Evolutionary conservation across 495 filamentous ascomycete species (phyloP).

Genomic region (Penicillium diatomitis): DNA sequence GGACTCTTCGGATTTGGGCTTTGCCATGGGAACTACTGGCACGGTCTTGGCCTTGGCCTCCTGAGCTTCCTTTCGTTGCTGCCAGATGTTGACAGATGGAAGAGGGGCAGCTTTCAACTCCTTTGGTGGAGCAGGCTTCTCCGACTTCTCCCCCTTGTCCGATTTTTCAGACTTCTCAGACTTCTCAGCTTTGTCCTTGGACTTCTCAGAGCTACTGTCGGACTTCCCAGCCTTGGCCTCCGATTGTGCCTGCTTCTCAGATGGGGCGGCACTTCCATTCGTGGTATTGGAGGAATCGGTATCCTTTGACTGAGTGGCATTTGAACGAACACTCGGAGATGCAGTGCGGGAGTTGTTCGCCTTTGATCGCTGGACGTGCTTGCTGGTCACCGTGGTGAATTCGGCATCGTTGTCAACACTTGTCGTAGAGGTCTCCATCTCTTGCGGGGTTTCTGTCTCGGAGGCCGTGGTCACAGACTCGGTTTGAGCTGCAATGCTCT

Average conservation of each 20-base stretch:
- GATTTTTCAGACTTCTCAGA: slow-evolving; percentile 25
- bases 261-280: slow-evolving; percentile 53
- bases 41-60: slow-evolving; percentile 55
- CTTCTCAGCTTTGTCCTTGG: slow-evolving; percentile 29
- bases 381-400: slow-evolving; percentile 20
- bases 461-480: slow-evolving; percentile 12
- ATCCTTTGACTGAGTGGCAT: slow-evolving; percentile 59
- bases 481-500: slow-evolving; percentile 6
- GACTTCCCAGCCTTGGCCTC: slow-evolving; percentile 33
- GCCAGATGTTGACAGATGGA: slow-evolving; percentile 81
- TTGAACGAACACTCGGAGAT: slow-evolving; percentile 57
- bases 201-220: slow-evolving; percentile 19
- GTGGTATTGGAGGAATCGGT: slow-evolving; percentile 56
- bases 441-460: slow-evolving; percentile 18
- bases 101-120: slow-evolving; percentile 71
- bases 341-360: slow-evolving; percentile 47
- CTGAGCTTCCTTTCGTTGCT: slow-evolving; percentile 59
- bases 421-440: slow-evolving; percentile 19
- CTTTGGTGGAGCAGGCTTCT: slow-evolving; percentile 37
- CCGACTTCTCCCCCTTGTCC: slow-evolving; percentile 26
- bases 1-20: slow-evolving; percentile 32
- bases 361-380: slow-evolving; percentile 26
- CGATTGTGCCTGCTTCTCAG: slow-evolving; percentile 58
- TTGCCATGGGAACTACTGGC: slow-evolving; percentile 16
- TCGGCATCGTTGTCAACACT: slow-evolving; percentile 25